Conservation (phyloP, 2,329 filamentous ascomycete species). For the Fusarium cyanostomum region DNA sequence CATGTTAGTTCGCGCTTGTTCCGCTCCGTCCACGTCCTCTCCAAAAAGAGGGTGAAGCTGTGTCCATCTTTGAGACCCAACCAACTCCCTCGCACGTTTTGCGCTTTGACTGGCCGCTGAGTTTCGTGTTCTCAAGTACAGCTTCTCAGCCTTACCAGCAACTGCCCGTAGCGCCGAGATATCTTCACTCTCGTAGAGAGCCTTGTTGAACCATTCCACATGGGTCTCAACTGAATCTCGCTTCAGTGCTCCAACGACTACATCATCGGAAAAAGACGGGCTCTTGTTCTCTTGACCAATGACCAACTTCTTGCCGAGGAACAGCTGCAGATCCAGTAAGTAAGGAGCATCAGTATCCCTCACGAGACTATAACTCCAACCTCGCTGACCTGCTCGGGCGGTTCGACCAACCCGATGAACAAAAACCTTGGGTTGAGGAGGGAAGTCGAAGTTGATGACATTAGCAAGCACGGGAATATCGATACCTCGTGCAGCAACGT, state of each 20-base stretch:
- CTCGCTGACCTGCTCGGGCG: constrained; percentile 88
- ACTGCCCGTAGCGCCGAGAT: constrained; percentile 76
- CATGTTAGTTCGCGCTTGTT: constrained; percentile 84
- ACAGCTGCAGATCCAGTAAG: constrained; percentile 91
- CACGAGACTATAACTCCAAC: constrained; percentile 95
- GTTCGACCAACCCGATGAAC: constrained; percentile 96
- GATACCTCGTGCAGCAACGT: constrained; percentile 95
- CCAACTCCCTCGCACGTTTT: constrained; percentile 82
- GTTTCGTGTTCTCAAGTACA: constrained; percentile 90
- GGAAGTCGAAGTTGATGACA: constrained; percentile 99
- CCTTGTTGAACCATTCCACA: constrained; percentile 84
- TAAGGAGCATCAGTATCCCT: constrained; percentile 90
- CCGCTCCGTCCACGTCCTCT: constrained; percentile 69
- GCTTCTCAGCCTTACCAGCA: constrained; percentile 86
- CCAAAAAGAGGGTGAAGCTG: constrained; percentile 85
- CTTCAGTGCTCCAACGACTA: constrained; percentile 81
- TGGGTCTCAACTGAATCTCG: constrained; percentile 78
- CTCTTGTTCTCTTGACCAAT: constrained; percentile 72
- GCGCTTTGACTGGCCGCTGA: constrained; percentile 91
- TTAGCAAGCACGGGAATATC: constrained; percentile 97
- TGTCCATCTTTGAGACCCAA: constrained; percentile 74
- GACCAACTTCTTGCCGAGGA: constrained; percentile 85
- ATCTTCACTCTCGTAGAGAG: constrained; percentile 79
- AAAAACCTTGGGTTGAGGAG: constrained; percentile 95
- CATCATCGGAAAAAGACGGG: constrained; percentile 80